A percentile compares a stretch with the other conserved stretches of the same genome.
Evolutionary conservation across 2,329 filamentous ascomycete species (phyloP).

Genomic region (Verticillium nubilum): DNA sequence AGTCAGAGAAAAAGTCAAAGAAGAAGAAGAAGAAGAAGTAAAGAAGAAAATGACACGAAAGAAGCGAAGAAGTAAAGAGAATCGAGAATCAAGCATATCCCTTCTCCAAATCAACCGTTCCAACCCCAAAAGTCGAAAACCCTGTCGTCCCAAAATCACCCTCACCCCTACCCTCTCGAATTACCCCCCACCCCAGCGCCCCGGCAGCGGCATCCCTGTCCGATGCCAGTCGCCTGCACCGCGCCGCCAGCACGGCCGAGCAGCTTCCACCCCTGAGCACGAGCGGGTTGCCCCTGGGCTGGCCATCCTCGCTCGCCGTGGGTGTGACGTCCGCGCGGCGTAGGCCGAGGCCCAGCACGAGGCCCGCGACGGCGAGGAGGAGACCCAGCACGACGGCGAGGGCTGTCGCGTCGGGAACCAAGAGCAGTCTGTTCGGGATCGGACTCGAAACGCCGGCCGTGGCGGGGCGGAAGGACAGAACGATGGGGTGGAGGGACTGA

Average conservation of each 20-base stretch:
- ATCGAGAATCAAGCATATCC: neutral
- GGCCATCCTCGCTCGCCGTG: constrained; percentile 24
- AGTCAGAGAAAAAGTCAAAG: neutral
- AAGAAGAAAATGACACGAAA: neutral
- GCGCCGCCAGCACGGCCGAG: constrained; percentile 45
- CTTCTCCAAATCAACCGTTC: neutral
- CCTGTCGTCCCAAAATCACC: neutral
- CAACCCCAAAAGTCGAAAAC: neutral
- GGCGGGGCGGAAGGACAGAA: constrained; percentile 20
- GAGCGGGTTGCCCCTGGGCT: constrained; percentile 41
- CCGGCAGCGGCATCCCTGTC: constrained; percentile 13
- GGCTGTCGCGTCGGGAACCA: constrained; percentile 35
- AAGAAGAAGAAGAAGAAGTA: neutral
- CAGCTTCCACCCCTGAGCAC: constrained; percentile 40
- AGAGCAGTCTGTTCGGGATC: neutral
- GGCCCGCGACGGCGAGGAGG: constrained; percentile 26
- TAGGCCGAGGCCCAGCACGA: constrained; percentile 32
- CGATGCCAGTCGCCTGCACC: constrained; percentile 35
- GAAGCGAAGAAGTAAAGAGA: neutral
- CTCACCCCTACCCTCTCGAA: neutral
- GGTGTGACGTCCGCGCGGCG: constrained; percentile 30
- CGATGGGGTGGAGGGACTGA: constrained; percentile 28
- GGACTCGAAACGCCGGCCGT: constrained; percentile 1
- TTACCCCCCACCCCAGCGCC: neutral
- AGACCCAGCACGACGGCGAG: constrained; percentile 35